A percentile compares a stretch with the other conserved stretches of the same genome.
Conservation (phyloP, 2,329 filamentous ascomycete species). For the Sodiomyces alkalinus region DNA sequence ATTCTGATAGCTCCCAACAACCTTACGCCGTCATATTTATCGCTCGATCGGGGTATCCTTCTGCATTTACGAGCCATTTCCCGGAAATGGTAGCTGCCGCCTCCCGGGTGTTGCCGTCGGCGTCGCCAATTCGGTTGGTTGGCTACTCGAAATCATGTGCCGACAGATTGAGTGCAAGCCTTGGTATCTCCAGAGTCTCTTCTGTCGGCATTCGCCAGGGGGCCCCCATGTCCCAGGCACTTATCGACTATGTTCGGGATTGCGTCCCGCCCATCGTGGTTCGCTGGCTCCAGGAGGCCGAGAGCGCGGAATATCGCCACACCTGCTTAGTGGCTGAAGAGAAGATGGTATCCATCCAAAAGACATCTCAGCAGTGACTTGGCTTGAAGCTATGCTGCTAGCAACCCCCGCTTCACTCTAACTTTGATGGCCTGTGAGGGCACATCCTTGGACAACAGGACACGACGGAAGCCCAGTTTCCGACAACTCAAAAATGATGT, state of each 20-base stretch:
- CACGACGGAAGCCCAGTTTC: no score
- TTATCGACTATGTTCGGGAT: conserved; percentile 40
- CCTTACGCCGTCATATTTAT: conserved; percentile 42
- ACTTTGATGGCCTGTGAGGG: no score
- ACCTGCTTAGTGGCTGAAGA: conserved; percentile 10
- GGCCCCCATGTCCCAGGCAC: conserved; percentile 38
- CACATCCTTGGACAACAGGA: no score
- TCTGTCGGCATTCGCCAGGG: conserved; percentile 42
- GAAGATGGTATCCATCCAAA: conserved; percentile 3
- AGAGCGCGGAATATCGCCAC: conserved; percentile 12
- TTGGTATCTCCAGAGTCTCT: conserved; percentile 49
- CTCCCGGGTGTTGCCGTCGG: conserved; percentile 22
- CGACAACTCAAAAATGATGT: no score
- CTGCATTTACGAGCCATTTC: conserved; percentile 44
- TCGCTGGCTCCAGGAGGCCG: conserved; percentile 29
- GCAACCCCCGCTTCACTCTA: no score
- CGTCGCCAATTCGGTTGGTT: conserved; percentile 38
- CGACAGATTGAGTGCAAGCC: conserved; percentile 34
- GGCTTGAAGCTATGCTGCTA: no score
- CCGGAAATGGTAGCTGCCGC: conserved; percentile 38
- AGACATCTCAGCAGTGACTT: no score
- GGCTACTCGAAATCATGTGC: conserved; percentile 47
- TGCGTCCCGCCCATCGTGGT: conserved; percentile 36
- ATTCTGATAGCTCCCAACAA: neutral
- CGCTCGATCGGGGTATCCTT: conserved; percentile 38